Percentiles rank a stretch among this genome's conserved stretches.
Conservation (phyloP, 192 early-diverging fungal species). For the Coemansia sp. region DNA sequence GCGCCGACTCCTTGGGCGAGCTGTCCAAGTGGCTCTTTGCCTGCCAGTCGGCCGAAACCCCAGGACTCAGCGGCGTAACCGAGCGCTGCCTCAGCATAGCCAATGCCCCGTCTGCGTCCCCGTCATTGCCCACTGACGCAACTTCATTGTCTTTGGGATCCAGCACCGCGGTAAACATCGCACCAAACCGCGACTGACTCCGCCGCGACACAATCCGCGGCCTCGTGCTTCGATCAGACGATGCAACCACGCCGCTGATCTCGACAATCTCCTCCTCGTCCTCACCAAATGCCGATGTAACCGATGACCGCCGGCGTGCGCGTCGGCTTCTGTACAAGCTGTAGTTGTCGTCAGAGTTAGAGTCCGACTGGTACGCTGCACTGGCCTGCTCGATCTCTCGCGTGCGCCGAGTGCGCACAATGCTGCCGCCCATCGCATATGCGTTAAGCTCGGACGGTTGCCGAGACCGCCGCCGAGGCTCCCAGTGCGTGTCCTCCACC, state of each 20-base stretch:
- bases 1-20: conserved; percentile 33
- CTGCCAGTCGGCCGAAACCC: neutral
- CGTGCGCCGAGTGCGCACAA: conserved; percentile 36
- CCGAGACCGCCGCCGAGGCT: conserved; percentile 24
- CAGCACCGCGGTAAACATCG: conserved; percentile 34
- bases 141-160: neutral
- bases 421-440: conserved; percentile 47
- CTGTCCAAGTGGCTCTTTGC: neutral
- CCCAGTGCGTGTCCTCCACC: conserved; percentile 37
- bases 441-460: conserved; percentile 29
- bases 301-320: conserved; percentile 1
- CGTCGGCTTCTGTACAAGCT: neutral
- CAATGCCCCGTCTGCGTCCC: neutral
- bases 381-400: conserved; percentile 17
- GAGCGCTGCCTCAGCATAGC: neutral
- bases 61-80: conserved; percentile 1
- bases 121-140: neutral
- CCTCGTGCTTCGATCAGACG: conserved; percentile 6
- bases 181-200: conserved; percentile 49
- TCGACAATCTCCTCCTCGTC: conserved; percentile 46
- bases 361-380: conserved; percentile 11
- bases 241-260: conserved; percentile 29
- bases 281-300: conserved; percentile 3
- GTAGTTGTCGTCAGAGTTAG: conserved; percentile 11
- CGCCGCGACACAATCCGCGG: conserved; percentile 45